Conservation (phyloP, 2,329 filamentous ascomycete genomes). For the Helminthosporium solani region DNA sequence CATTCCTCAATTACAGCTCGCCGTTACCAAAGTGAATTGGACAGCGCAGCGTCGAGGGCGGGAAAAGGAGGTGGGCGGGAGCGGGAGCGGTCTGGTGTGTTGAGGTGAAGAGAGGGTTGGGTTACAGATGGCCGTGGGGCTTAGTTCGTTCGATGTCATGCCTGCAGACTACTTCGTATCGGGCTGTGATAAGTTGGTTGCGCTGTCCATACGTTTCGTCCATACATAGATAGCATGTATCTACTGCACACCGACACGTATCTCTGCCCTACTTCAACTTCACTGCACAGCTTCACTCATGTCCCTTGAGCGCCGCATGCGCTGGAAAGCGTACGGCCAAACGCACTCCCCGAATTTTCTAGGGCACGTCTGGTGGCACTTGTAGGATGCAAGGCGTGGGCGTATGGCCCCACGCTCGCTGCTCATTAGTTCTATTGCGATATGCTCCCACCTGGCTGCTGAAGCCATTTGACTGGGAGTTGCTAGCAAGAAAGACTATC, state of each 20-base stretch:
- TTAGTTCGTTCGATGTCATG: conserved; percentile 1
- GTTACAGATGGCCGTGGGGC: conserved; percentile 21
- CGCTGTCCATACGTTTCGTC: neutral
- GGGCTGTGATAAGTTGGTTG: conserved; percentile 4
- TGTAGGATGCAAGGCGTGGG: neutral
- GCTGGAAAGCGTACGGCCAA: neutral
- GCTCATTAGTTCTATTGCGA: conserved; percentile 8
- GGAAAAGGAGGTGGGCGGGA: conserved; percentile 11
- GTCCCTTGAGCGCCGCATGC: too few relatives aligned
- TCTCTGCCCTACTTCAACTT: too few relatives aligned
- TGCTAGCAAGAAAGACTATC: conserved; percentile 8
- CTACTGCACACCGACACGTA: too few relatives aligned
- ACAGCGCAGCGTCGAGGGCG: conserved; percentile 35
- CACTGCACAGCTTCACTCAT: too few relatives aligned
- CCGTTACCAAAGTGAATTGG: conserved; percentile 49
- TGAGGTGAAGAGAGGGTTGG: conserved; percentile 21
- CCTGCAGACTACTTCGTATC: neutral
- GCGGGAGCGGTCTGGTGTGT: conserved; percentile 17
- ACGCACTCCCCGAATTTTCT: neutral
- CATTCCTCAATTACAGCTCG: conserved; percentile 31
- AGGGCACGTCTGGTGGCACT: neutral
- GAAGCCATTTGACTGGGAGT: conserved; percentile 5
- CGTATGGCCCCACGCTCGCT: conserved; percentile 12
- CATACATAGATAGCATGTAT: too few relatives aligned
- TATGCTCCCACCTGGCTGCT: conserved; percentile 12